phyloP scores from a whole-genome alignment of 495 filamentous ascomycete genomes.

The Tuber borchii region DNA sequence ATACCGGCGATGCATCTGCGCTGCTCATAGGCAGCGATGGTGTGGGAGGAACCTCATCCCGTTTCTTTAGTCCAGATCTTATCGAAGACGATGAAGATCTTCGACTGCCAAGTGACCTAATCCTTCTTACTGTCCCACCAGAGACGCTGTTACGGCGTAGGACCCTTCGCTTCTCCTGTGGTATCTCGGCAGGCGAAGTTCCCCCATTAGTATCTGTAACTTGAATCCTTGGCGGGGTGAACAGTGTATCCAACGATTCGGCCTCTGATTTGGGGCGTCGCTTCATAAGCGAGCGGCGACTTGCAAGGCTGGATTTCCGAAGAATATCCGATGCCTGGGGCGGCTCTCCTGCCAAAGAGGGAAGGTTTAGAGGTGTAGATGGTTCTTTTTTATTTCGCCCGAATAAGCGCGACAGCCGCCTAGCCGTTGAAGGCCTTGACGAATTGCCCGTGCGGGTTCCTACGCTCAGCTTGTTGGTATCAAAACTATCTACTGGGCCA shows the following conservation, averaged over 20 bases:
- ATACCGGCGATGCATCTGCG: neutral
- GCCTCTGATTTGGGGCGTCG: neutral
- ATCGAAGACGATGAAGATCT: conserved; percentile 4
- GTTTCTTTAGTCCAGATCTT: neutral
- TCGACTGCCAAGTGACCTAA: neutral
- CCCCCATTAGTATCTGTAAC: conserved; percentile 34
- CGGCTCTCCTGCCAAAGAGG: neutral
- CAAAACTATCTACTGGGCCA: conserved; percentile 24
- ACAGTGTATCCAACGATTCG: neutral
- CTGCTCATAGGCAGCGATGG: neutral
- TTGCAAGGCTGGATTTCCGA: neutral
- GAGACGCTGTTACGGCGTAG: conserved; percentile 31
- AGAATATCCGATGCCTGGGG: neutral
- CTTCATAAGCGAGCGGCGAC: neutral
- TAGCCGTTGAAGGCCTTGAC: conserved; percentile 22
- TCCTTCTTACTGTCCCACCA: conserved; percentile 29
- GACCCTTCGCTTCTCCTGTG: conserved; percentile 14
- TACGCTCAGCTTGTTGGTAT: conserved; percentile 8
- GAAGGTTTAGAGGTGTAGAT: neutral
- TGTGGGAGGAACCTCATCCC: neutral
- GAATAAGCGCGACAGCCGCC: conserved; percentile 15
- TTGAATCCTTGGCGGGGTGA: conserved; percentile 32
- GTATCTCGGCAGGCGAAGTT: conserved; percentile 15
- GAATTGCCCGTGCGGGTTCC: neutral
- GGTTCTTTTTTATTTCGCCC: neutral